Percentiles rank a stretch among this genome's conserved stretches.
Conservation (phyloP, 2,329 filamentous ascomycete genomes). For the Trichoderma sp. region DNA sequence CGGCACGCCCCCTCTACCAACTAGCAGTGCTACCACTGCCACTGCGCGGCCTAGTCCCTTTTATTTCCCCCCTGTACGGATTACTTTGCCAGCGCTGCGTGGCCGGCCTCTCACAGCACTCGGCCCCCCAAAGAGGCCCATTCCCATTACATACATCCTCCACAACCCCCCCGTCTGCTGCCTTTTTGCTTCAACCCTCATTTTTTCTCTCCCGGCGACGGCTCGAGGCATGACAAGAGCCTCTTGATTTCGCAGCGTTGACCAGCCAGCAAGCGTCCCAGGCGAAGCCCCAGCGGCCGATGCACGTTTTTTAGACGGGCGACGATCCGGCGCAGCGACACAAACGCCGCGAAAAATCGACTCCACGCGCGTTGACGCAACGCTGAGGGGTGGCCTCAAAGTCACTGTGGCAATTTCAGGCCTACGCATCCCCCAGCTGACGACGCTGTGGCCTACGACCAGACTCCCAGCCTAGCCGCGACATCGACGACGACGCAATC, state of each 20-base stretch:
- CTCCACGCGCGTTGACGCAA: constrained; percentile 14
- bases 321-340: not conserved
- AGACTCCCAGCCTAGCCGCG: constrained; percentile 24
- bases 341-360: not conserved
- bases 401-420: constrained; percentile 32
- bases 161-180: constrained; percentile 25
- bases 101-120: not conserved
- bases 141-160: constrained; percentile 23
- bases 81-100: constrained; percentile 7
- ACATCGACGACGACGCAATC: constrained; percentile 27
- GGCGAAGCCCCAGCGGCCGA: not conserved
- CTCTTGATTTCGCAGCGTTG: constrained; percentile 7
- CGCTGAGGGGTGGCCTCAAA: constrained; percentile 28
- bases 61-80: constrained; percentile 38
- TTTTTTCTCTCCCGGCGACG: constrained; percentile 3
- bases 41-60: constrained; percentile 25
- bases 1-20: constrained; percentile 30
- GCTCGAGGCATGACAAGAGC: constrained; percentile 18
- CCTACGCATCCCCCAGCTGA: constrained; percentile 38
- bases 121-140: constrained; percentile 23
- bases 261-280: constrained; percentile 17
- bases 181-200: constrained; percentile 15
- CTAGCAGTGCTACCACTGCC: constrained; percentile 18
- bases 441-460: constrained; percentile 35
- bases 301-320: not conserved